Base-by-base conservation (phyloP, 345 rosid species). In the Melaleuca alternifolia region DNA sequence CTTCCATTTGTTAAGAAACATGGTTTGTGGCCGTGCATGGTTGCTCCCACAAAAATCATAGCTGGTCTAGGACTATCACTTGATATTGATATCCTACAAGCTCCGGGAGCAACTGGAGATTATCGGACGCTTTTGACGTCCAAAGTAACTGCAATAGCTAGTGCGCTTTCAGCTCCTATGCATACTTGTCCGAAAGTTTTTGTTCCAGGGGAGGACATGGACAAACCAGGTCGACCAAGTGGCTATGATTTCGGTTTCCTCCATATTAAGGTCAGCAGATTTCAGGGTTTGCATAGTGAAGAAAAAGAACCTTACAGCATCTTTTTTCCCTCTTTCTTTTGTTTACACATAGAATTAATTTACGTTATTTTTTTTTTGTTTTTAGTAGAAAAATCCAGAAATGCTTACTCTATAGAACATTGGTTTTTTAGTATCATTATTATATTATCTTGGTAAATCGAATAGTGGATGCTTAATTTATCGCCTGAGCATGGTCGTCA, bases 241-340 rank as follows among this genome's bases (percentile, higher is more conserved):
- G 99, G 98, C 89, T 97, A 97, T 46, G 99, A 96, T 88, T 95
- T 97, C 81, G 99, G 97, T 76, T 96, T 97, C 92, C 99, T 95
- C 53, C 97, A 97, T 93, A 93, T 97, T 79, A 96, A 96, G 99
- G 99, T 97, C 48, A 71, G 79, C 13, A 37, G 24, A 71, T 21
- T 71, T 37, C 23, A 21, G 41, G 24, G 48, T 41, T 37, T 37
- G 21, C 79, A 71, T 71, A 37, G 24, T 18, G 4, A 1, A 33
- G 21, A 37, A 71, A 71, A 37, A 18, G 79, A 71, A 71, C 48
- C 48, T 71, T 33, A 33, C 24, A 18, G 24, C 46, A 33, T 65
- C 46, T 65, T 33, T 33, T 71, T 71, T 5, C 8, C 48, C 24
- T 18, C 24, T 71, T 71, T 33, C 23, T 71, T 71, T 16, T 71